Evolutionary conservation across 1,284 basidiomycete species (phyloP).

Genomic region (Gomphus bonarii): DNA sequence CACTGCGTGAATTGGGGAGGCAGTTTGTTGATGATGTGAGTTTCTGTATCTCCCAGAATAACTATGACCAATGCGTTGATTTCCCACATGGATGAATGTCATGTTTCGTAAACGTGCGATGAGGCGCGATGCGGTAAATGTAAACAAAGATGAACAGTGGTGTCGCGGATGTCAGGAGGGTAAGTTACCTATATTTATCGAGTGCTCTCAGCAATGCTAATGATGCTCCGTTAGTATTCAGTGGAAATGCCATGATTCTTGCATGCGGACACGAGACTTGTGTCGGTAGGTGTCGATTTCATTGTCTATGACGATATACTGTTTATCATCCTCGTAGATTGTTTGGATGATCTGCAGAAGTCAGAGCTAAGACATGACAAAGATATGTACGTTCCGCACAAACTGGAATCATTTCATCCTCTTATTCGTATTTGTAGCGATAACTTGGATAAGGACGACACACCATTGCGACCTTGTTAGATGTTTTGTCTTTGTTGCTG

Average conservation of each 20-base stretch:
- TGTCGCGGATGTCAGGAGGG: conserved; percentile 6
- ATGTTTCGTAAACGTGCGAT: conserved; percentile 7
- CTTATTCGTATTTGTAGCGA: neutral
- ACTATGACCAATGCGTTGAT: neutral
- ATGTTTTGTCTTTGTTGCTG: neutral
- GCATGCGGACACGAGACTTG: conserved; percentile 8
- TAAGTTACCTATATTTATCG: neutral
- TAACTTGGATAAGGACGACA: conserved; percentile 5
- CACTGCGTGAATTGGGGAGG: conserved; percentile 42
- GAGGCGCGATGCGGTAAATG: neutral
- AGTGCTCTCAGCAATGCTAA: neutral
- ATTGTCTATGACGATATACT: neutral
- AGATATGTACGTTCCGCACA: conserved; percentile 1
- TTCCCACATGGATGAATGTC: conserved; percentile 26
- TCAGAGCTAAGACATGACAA: conserved; percentile 3
- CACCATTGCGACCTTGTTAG: conserved; percentile 39
- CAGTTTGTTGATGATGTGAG: conserved; percentile 42
- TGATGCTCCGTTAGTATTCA: neutral
- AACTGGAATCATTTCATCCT: neutral
- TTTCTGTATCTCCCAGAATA: neutral
- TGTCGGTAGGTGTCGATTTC: neutral
- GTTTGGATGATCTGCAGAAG: conserved; percentile 7
- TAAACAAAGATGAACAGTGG: neutral
- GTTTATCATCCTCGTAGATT: neutral
- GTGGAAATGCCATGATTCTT: conserved; percentile 9